Conservation (phyloP, 2,329 filamentous ascomycete species). For the Epichloe brachyelytri region DNA sequence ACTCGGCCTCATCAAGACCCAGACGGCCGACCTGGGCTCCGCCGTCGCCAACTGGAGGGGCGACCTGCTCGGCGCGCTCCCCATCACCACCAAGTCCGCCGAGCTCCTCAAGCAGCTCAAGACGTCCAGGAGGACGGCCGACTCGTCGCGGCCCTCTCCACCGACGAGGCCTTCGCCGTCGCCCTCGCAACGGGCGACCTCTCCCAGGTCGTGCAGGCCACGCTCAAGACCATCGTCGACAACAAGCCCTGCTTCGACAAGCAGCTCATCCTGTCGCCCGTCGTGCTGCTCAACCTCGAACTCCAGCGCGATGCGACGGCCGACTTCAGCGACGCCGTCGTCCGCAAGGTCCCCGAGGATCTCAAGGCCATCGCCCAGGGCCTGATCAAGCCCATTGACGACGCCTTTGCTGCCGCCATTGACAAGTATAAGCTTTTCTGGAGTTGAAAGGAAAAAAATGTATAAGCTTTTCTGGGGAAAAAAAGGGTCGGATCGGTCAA, state of each 20-base stretch:
- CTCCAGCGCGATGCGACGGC: slow-evolving; percentile 26
- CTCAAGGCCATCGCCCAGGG: slow-evolving; percentile 20
- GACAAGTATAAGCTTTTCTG: slow-evolving; percentile 3
- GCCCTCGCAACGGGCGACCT: slow-evolving; percentile 24
- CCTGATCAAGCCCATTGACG: slow-evolving; percentile 25
- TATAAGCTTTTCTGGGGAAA: slow-evolving; percentile 1
- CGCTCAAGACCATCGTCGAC: slow-evolving; percentile 24
- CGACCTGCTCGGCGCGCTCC: slow-evolving; percentile 23
- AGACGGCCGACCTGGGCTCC: slow-evolving; percentile 21
- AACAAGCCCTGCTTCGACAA: slow-evolving; percentile 31
- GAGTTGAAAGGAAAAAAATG: background rate
- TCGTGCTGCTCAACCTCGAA: slow-evolving; percentile 30
- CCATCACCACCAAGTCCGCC: slow-evolving; percentile 27
- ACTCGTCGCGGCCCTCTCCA: slow-evolving; percentile 24
- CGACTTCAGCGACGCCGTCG: slow-evolving; percentile 23
- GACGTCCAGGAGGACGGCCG: slow-evolving; percentile 23
- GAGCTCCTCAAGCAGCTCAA: slow-evolving; percentile 27
- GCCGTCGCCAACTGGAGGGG: slow-evolving; percentile 26
- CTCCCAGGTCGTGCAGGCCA: slow-evolving; percentile 23
- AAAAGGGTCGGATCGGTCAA: too few relatives aligned
- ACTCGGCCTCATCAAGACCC: slow-evolving; percentile 21
- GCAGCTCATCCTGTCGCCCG: slow-evolving; percentile 27
- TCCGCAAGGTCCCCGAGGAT: slow-evolving; percentile 26
- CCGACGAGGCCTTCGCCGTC: slow-evolving; percentile 25
- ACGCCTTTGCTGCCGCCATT: slow-evolving; percentile 26